phyloP scores from a whole-genome alignment of 176 grass and related monocot genomes.

The Aegilops sharonensis region DNA sequence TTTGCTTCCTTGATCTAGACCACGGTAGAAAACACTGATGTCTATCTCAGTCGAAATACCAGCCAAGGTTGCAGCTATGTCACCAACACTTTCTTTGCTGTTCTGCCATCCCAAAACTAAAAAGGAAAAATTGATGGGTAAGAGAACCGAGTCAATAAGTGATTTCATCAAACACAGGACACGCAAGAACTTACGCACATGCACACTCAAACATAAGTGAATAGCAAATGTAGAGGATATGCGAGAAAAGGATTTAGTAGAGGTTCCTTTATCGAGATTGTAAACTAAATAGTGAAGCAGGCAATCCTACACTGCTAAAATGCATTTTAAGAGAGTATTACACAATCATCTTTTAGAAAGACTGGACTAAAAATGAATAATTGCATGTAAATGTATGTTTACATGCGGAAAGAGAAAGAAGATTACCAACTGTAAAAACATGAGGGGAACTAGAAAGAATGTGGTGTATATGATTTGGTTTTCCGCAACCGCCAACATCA shows the following conservation, averaged over 20 bases:
- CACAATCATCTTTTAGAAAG: not conserved
- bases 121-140: slow-evolving; percentile 29
- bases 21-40: slow-evolving; percentile 72
- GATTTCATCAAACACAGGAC: not conserved
- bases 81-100: slow-evolving; percentile 81
- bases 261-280: slow-evolving; percentile 15
- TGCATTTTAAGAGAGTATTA: not conserved
- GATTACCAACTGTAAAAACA: slow-evolving; percentile 93
- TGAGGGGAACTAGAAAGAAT: slow-evolving; percentile 80
- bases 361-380: not conserved
- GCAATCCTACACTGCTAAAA: slow-evolving; percentile 7
- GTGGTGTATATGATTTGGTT: slow-evolving; percentile 82
- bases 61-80: slow-evolving; percentile 95
- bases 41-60: slow-evolving; percentile 86
- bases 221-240: slow-evolving; percentile 24
- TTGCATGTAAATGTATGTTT: not conserved
- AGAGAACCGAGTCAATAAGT: slow-evolving; percentile 10
- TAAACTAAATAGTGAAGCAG: slow-evolving; percentile 3
- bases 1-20: slow-evolving; percentile 80
- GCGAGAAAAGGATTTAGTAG: not conserved
- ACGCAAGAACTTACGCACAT: not conserved
- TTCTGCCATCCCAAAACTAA: slow-evolving; percentile 98
- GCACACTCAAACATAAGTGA: not conserved
- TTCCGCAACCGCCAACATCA: slow-evolving; percentile 79
- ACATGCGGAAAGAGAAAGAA: slow-evolving; percentile 22